Evolutionary conservation across 2,329 filamentous ascomycete species (phyloP), one percentile per base, ranked within the genome.

Genomic region (Verticillium nubilum): DNA sequence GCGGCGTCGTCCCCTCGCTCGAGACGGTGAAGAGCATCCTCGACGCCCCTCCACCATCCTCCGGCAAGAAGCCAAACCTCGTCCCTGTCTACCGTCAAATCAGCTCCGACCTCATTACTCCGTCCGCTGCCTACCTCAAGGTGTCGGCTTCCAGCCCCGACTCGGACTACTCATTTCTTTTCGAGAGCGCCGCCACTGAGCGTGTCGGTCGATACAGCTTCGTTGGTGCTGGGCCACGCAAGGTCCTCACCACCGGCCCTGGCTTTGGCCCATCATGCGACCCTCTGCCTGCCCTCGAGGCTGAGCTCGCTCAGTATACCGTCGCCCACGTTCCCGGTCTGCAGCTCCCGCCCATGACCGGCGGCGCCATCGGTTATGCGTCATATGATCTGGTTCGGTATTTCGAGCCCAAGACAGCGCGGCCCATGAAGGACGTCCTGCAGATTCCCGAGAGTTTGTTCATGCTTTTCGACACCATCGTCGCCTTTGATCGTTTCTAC

Each of bases 381-480:
- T 93, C 93, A 58, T 99, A 99, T 71, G 95, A 99, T 73, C 99
- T 95, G 74, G 91, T 99, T 68, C 88, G 89, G 70, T 98, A 98
- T 76, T 99, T 99, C 67, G 95, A 99, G 80, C 95, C 95, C 62
- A 96, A 93, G 82, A 98, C 95, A n/a, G 88, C 87, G 27, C 85
- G 92, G 56, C 86, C 91, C 2, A 86, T 97, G 80, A 89, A 95
- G 74, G 95, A 99, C 74, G 84, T 96, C 29, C 82, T 98, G 25
- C 79, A 89, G 61, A 91, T 98, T 50, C 95, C 95, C 0, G 95
- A 99, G 80, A 93, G 91, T 61, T 80, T 98, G 29, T 98, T 99
- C 73, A 98, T 98, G 91, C 82, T 99, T 15, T 98, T 92, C 74
- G 91, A 98, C 72, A 97, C 94, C 47, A 89, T 98, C 61, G 83